Percentiles rank a stretch among this genome's conserved stretches.
Conservation (phyloP, 2,329 filamentous ascomycete species). For the Plenodomus tracheiphilus region DNA sequence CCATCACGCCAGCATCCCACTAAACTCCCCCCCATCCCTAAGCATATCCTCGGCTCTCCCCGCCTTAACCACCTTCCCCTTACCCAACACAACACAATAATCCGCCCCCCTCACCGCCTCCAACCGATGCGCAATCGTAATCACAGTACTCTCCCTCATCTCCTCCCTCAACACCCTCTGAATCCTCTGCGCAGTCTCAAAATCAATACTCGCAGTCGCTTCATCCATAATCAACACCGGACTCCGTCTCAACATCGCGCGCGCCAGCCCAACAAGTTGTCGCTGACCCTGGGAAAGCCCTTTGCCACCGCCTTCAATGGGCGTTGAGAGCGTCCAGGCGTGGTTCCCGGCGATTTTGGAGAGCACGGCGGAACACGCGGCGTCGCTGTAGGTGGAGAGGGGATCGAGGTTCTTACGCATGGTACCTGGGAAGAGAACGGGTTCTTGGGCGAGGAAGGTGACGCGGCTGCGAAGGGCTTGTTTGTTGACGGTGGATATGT, state of each 20-base stretch:
- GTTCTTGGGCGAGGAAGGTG: slow-evolving; percentile 69
- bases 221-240: slow-evolving; percentile 68
- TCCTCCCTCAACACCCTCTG: slow-evolving; percentile 60
- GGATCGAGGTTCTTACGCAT: slow-evolving; percentile 67
- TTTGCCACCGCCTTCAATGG: slow-evolving; percentile 63
- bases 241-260: slow-evolving; percentile 65
- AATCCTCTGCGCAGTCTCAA: slow-evolving; percentile 61
- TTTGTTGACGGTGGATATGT: slow-evolving; percentile 62
- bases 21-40: slow-evolving; percentile 38
- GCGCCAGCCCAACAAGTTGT: slow-evolving; percentile 65
- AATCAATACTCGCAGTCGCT: slow-evolving; percentile 67
- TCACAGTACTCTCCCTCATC: slow-evolving; percentile 62
- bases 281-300: slow-evolving; percentile 68
- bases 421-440: slow-evolving; percentile 65
- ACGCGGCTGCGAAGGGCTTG: slow-evolving; percentile 64
- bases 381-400: slow-evolving; percentile 59
- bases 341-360: slow-evolving; percentile 59
- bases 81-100: slow-evolving; percentile 58
- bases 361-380: slow-evolving; percentile 58
- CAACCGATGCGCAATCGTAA: slow-evolving; percentile 67
- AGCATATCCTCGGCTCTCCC: slow-evolving; percentile 42
- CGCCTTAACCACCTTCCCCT: slow-evolving; percentile 51
- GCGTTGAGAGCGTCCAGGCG: slow-evolving; percentile 59
- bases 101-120: slow-evolving; percentile 64
- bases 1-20: slow-evolving; percentile 39